These are phyloP conservation scores for Tulasnella sp. DNA, from an alignment of 768 basidiomycete species.

Conservation along the genomic window DNA sequence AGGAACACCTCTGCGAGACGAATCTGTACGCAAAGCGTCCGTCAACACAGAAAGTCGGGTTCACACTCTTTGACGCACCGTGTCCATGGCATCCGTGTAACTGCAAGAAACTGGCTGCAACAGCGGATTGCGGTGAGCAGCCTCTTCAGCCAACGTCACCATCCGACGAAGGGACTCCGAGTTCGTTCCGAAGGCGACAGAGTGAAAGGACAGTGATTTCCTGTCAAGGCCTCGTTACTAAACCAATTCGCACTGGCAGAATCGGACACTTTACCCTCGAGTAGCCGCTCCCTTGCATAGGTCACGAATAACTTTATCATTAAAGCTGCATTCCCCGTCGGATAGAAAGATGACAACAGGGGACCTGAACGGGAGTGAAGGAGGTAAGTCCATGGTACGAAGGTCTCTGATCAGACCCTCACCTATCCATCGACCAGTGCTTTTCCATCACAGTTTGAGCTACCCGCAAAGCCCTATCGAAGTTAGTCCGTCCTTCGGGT, in stretches of 20 bases:
- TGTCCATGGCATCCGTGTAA: slow-evolving; percentile 39
- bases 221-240: slow-evolving; percentile 24
- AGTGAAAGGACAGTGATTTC: slow-evolving; percentile 44
- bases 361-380: slow-evolving; percentile 24
- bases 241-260: background rate
- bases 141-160: slow-evolving; percentile 36
- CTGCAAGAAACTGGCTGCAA: slow-evolving; percentile 33
- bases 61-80: slow-evolving; percentile 28
- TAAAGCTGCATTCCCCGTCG: slow-evolving; percentile 37
- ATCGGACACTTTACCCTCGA: slow-evolving; percentile 31
- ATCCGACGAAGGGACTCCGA: slow-evolving; percentile 33
- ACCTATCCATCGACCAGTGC: slow-evolving; percentile 43
- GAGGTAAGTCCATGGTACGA: no score
- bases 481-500: slow-evolving; percentile 34
- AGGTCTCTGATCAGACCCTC: no score
- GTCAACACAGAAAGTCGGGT: background rate
- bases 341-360: slow-evolving; percentile 50
- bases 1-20: slow-evolving; percentile 46
- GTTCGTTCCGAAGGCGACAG: slow-evolving; percentile 42
- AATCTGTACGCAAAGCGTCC: slow-evolving; percentile 36
- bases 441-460: slow-evolving; percentile 32
- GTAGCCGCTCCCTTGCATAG: slow-evolving; percentile 34
- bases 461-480: slow-evolving; percentile 29
- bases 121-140: slow-evolving; percentile 32
- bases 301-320: slow-evolving; percentile 30